Percentiles rank a stretch among this genome's conserved stretches.
Conservation (phyloP, 371 early-diverging fungal genomes). For the Mucor velutinosus region DNA sequence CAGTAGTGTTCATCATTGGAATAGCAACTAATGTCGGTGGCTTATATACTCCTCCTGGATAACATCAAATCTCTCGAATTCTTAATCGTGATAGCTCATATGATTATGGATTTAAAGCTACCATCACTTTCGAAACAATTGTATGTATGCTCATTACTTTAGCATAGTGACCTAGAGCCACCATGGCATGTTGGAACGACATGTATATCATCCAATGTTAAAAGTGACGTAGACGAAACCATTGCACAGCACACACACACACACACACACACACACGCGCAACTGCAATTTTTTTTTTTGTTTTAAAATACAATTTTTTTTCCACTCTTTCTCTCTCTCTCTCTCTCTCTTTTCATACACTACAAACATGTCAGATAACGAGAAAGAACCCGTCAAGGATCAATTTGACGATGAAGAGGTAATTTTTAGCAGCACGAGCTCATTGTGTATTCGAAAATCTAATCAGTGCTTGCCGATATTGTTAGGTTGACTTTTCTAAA, state of each 20-base stretch:
- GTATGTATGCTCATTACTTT: background rate
- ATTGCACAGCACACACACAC: background rate
- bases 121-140: background rate
- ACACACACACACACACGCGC: background rate
- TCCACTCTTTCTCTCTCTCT: background rate
- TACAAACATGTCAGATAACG: constrained; percentile 48
- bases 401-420: constrained; percentile 54
- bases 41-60: background rate
- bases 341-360: background rate
- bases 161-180: background rate
- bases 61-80: background rate
- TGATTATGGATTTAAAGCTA: no score
- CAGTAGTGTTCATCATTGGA: background rate
- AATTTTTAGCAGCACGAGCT: background rate
- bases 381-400: constrained; percentile 47
- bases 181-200: background rate
- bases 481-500: constrained; percentile 53
- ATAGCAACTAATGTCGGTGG: background rate
- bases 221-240: background rate
- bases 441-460: background rate
- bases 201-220: background rate
- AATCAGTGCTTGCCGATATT: background rate
- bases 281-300: background rate
- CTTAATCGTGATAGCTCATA: background rate
- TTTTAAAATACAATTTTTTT: constrained; percentile 5